These are phyloP conservation scores for Metrosideros polymorpha DNA, from an alignment of 441 rosid species.

Conservation along the genomic window DNA sequence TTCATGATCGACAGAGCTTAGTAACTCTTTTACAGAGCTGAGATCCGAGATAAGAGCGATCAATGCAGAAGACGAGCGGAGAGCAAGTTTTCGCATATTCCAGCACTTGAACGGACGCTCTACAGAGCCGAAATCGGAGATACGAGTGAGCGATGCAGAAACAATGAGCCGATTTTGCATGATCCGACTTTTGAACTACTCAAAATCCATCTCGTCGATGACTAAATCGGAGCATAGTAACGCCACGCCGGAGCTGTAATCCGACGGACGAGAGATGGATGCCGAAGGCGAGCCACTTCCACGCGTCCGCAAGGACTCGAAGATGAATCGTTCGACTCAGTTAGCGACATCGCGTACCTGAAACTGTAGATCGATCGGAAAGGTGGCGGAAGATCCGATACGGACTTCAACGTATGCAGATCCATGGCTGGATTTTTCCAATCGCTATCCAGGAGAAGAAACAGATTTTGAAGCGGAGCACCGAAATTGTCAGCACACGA, in stretches of 20 bases:
- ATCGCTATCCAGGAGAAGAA: not conserved
- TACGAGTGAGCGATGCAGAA: not conserved
- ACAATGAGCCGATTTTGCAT: not conserved
- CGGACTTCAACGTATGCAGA: slow-evolving; percentile 60
- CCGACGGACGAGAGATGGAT: not conserved
- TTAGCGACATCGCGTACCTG: slow-evolving; percentile 37
- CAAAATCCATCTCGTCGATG: not conserved
- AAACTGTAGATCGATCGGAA: slow-evolving; percentile 71
- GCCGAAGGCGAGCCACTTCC: not conserved
- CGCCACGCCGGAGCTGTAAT: not conserved
- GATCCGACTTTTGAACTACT: not conserved
- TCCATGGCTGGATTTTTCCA: slow-evolving; percentile 37
- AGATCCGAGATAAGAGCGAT: not conserved
- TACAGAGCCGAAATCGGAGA: not conserved
- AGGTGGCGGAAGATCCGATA: slow-evolving; percentile 58
- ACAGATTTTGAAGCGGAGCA: not conserved
- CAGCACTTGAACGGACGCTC: not conserved
- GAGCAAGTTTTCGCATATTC: not conserved
- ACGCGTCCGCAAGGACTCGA: not conserved
- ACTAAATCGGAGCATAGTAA: not conserved
- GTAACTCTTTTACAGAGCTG: not conserved
- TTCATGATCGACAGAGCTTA: not conserved
- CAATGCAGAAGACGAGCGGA: not conserved
- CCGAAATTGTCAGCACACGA: not conserved
- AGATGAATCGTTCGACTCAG: not conserved